phyloP scores from a whole-genome alignment of 768 basidiomycete species.

The Amanita phalloides region DNA sequence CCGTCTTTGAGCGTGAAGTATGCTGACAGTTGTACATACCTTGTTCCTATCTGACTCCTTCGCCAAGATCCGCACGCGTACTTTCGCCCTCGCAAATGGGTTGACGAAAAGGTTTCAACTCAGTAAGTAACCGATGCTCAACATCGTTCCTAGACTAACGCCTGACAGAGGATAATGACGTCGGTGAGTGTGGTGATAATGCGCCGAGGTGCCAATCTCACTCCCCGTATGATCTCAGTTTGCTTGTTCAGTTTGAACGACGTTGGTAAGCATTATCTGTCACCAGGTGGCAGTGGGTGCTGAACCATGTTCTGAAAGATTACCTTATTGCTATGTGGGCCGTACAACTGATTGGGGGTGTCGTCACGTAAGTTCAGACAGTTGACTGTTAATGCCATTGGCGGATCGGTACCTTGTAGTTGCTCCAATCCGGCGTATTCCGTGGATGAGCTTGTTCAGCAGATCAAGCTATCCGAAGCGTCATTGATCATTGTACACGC shows the following conservation, averaged over 20 bases:
- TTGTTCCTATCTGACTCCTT: not conserved
- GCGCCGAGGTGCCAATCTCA: not conserved
- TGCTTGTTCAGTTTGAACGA: conserved; percentile 58
- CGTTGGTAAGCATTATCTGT: conserved; percentile 29
- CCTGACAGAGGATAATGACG: conserved; percentile 25
- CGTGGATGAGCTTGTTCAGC: conserved; percentile 45
- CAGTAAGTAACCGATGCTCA: conserved; percentile 20
- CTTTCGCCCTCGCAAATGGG: conserved; percentile 43
- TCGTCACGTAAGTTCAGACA: conserved; percentile 37
- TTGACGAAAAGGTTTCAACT: conserved; percentile 36
- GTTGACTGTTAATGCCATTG: conserved; percentile 1
- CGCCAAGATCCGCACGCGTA: conserved; percentile 25
- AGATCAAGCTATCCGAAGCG: conserved; percentile 37
- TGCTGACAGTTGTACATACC: not conserved
- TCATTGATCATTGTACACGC: conserved; percentile 39
- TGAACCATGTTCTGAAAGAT: conserved; percentile 22
- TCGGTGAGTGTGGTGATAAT: conserved; percentile 25
- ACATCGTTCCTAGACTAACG: conserved; percentile 1
- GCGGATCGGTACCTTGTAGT: conserved; percentile 21
- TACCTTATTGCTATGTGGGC: conserved; percentile 52
- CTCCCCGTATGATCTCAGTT: conserved; percentile 23
- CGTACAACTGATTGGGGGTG: conserved; percentile 43
- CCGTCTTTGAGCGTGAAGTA: conserved; percentile 37
- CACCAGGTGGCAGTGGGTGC: not conserved
- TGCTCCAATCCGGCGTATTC: conserved; percentile 56